A percentile compares a stretch with the other conserved stretches of the same genome.
These are phyloP conservation scores for Ramularia endophylla DNA, from an alignment of 2,329 filamentous ascomycete species.

Conservation along the genomic window DNA sequence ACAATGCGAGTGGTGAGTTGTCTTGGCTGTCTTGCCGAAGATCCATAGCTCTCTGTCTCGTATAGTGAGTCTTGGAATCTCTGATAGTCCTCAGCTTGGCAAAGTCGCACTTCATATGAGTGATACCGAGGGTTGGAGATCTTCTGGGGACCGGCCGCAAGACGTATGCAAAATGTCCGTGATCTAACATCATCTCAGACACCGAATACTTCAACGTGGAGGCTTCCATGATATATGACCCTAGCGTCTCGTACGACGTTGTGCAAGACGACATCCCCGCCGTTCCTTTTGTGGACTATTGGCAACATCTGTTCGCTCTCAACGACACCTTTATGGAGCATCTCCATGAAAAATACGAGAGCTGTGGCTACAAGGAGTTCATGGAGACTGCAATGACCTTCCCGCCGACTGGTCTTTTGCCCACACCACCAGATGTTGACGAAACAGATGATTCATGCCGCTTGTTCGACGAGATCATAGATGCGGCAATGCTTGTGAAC, in stretches of 20 bases:
- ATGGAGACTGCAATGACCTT: conserved; percentile 58
- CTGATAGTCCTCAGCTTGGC: too few relatives aligned
- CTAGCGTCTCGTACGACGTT: conserved; percentile 51
- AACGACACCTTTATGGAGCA: conserved; percentile 53
- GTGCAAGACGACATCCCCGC: conserved; percentile 49
- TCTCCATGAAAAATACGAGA: conserved; percentile 45
- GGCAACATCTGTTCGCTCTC: conserved; percentile 55
- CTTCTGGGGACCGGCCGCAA: too few relatives aligned
- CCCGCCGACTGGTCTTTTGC: conserved; percentile 59
- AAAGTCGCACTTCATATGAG: too few relatives aligned
- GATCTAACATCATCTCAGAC: too few relatives aligned
- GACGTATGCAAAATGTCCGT: too few relatives aligned
- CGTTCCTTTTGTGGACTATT: conserved; percentile 56
- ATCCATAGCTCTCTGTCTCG: too few relatives aligned
- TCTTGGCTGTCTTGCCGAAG: too few relatives aligned
- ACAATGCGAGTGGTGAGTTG: conserved; percentile 49
- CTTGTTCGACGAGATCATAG: conserved; percentile 43
- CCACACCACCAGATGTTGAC: conserved; percentile 44
- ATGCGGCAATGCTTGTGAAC: conserved; percentile 54
- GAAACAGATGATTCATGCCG: conserved; percentile 46
- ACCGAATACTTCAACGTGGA: conserved; percentile 61
- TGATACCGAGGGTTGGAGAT: too few relatives aligned
- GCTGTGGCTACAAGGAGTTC: conserved; percentile 59
- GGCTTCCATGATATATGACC: conserved; percentile 68
- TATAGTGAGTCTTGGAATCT: too few relatives aligned